Evolutionary conservation across 768 basidiomycete species (phyloP), one percentile per base, ranked within the genome.

Genomic region (Naganishia randhawae): DNA sequence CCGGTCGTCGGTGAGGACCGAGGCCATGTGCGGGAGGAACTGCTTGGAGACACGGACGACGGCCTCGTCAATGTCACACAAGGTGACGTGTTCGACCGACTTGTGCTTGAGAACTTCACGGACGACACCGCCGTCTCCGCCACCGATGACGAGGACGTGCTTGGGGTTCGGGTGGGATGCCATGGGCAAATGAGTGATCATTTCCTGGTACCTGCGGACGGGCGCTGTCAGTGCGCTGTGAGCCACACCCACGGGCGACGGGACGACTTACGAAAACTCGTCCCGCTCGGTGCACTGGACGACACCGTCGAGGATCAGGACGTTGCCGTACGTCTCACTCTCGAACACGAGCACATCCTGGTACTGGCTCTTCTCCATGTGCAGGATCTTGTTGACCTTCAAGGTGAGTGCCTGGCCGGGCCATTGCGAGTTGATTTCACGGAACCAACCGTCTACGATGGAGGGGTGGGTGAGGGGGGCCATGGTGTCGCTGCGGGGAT

Each of bases 51-150:
- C 93, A 52, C 93, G 89, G 70, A 95, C 85, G 73, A 98, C 95
- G 27, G 93, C 93, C 85, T 98, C 94, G 78, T 98, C 95, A 75
- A 99, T 99, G 80, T 98, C 95, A 82, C 92, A 94, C 8, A 99
- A 86, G 19, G 94, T 91, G 73, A 97, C 93, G 73, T 91, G 81
- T 80, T 97, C 86, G 66, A 99, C 93, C 2, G 85, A 84, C 61
- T 88, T 85, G 81, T 98, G 94, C 84, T 94, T 97, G 77, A 99
- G 85, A 27, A 93, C 92, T 81, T 99, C 95, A 54, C 95, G 88
- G 50, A 99, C 91, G 70, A 98, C 95, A 73, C 95, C 96, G 50
- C 96, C 96, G 80, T 99, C 96, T 32, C 96, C 96, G 57, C 95
- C 96, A 55, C 96, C 96, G 69, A 99, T 94, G 67, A 99, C 96